These are phyloP conservation scores for Penicillium sp. DNA, from an alignment of 2,329 filamentous ascomycete species.

Conservation along the genomic window DNA sequence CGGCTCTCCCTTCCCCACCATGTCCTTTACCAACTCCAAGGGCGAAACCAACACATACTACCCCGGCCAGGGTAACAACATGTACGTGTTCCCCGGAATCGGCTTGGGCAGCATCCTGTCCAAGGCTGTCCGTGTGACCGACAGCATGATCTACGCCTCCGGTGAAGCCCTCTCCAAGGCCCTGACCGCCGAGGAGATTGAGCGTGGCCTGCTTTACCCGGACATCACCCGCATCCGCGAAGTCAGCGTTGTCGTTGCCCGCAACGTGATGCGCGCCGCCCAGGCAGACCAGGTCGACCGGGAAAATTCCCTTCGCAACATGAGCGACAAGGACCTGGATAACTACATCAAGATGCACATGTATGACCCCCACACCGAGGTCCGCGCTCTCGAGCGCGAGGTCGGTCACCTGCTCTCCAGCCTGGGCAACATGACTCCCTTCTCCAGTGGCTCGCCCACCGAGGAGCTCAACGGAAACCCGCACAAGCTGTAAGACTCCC, in stretches of 20 bases:
- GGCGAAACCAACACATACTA: constrained; percentile 62
- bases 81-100: constrained; percentile 95
- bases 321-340: constrained; percentile 43
- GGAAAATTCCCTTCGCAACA: constrained; percentile 41
- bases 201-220: constrained; percentile 82
- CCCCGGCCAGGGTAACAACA: constrained; percentile 73
- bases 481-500: constrained; percentile 32
- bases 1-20: constrained; percentile 80
- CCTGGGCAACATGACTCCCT: constrained; percentile 23
- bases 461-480: constrained; percentile 24
- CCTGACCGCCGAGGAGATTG: constrained; percentile 74
- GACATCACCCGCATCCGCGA: constrained; percentile 86
- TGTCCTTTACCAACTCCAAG: constrained; percentile 57
- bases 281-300: constrained; percentile 69
- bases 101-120: constrained; percentile 88
- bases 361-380: constrained; percentile 48
- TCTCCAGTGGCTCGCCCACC: constrained; percentile 27
- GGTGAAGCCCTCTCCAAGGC: constrained; percentile 73
- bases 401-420: constrained; percentile 42
- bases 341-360: constrained; percentile 47
- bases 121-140: constrained; percentile 80
- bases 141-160: constrained; percentile 95
- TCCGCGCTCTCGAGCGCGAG: constrained; percentile 45
- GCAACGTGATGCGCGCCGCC: constrained; percentile 89
- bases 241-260: constrained; percentile 77